Base-by-base conservation (phyloP, 108 stramenopile species). In the Cyclotella choctawhatcheeana region DNA sequence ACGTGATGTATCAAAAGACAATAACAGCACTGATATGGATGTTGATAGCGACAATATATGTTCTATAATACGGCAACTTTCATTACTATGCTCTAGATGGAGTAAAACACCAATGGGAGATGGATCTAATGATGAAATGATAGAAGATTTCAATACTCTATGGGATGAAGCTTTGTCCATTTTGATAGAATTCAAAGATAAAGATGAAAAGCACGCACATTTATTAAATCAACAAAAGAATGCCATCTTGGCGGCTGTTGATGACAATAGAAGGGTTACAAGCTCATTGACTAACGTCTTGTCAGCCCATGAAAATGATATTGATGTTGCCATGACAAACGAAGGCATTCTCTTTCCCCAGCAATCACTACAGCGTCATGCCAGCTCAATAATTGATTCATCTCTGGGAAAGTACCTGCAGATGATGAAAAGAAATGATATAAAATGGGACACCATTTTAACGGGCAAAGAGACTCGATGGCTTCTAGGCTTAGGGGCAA, bases 401-500 rank as follows among this genome's bases (percentile, higher is more conserved):
- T 18, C 71, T 44, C 40, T 81, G 45, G 79, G 68, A 31, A 79
- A 70, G 0, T 44, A 85, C 75, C 22, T 72, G 18, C 60, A 72
- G 52, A 47, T 77, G 3, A 30, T 79, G 32, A 68, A 76, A 35
- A 67, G 64, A 66, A 61, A 44, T 2, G 78, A 47, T 61, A 18
- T 69, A 14, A 71, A 76, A 34, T 69, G 69, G 76, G 74, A 80
- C 58, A 45, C 45, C 13, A 55, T 80, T 24, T 47, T 77, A 51
- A 35, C 64, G 52, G 67, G 61, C 22, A 59, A 63, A 5, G 48
- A 45, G 1, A 43, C 74, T 22, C 54, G 82, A 35, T 74, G 58
- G 27, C 67, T 81, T 55, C 84, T 89, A 74, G 94, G 92, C 29
- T 79, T 81, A 16, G 94, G 94, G 24, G 90, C 83, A 8, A 43